Base-by-base conservation (phyloP, 1,139 yeast genomes). In the Pichia sp. region DNA sequence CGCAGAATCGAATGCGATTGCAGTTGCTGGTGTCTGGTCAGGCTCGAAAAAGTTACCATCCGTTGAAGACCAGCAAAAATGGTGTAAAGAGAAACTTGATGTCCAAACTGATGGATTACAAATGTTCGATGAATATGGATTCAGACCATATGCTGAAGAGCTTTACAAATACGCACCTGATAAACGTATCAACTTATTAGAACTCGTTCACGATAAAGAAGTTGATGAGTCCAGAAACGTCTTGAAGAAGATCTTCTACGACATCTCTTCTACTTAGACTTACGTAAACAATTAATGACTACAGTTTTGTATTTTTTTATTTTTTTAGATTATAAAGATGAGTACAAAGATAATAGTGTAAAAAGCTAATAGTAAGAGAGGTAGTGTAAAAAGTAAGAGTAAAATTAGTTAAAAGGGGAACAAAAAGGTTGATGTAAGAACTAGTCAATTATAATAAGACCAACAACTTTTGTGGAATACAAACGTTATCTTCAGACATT, bases 21-120 rank as follows among this genome's bases (percentile, higher is more conserved):
- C 76, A 0, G 61, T 73, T 36, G 76, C 77, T 12, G 78, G 78
- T 7, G 72, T 72, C 7, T 74, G 77, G 77, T 67, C 65, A 4
- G 56, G 56, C 28, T 40, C 48, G 9, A 51, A 48, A 8, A 15
- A 45, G 21, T 49, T 66, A 20, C 67, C 68, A 14, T 31, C 57
- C 3, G 36, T 44, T 11, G 54, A 53, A 19, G 57, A 56, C 4
- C 67, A 63, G 48, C 31, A 38, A n/a, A 44, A 54, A 19, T 57
- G 59, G 58, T 51, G 52, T 27, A 40, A 48, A 33, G 44, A 56
- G 10, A 51, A 57, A 41, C 39, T 53, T 17, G 56, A 54, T 38
- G 41, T 22, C 12, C 28, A 28, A 27, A 44, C 52, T 20, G 34
- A 55, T 15, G 53, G 59, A 7, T 68, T 65, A 53, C 71, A 70